Percentiles rank a stretch among this genome's conserved stretches.
Conservation (phyloP, 2,329 filamentous ascomycete species). For the Beauveria pseudobassiana region DNA sequence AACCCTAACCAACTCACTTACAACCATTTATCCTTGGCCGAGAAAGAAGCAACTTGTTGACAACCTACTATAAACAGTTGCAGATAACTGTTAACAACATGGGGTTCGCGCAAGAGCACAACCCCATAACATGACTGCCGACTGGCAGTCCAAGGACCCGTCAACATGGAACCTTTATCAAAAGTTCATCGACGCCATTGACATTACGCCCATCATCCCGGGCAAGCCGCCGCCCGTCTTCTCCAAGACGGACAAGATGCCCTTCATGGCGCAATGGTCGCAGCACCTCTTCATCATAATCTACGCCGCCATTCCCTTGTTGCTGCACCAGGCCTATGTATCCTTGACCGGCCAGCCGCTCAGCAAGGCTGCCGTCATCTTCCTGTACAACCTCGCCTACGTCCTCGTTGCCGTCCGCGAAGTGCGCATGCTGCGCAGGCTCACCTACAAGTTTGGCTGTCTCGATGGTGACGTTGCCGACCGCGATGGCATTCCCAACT, state of each 20-base stretch:
- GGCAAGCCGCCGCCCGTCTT: constrained; percentile 20
- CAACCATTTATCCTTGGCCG: neutral
- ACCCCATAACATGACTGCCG: constrained; percentile 18
- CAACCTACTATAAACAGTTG: neutral
- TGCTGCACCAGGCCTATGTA: constrained; percentile 18
- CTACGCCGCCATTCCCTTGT: constrained; percentile 20
- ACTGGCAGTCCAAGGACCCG: constrained; percentile 16
- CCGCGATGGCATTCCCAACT: constrained; percentile 28
- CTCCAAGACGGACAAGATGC: constrained; percentile 26
- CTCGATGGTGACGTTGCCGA: constrained; percentile 22
- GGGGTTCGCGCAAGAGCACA: constrained; percentile 11
- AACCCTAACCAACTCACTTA: neutral
- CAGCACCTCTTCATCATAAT: constrained; percentile 26
- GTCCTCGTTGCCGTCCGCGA: constrained; percentile 23
- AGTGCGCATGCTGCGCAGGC: constrained; percentile 21
- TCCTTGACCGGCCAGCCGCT: constrained; percentile 13
- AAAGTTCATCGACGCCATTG: constrained; percentile 13
- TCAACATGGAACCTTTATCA: constrained; percentile 16
- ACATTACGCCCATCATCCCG: constrained; percentile 15
- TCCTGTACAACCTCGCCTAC: constrained; percentile 24
- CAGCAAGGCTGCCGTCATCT: constrained; percentile 8
- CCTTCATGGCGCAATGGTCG: constrained; percentile 22
- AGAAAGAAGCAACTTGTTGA: neutral
- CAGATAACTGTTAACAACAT: constrained; percentile 5
- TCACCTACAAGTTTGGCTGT: constrained; percentile 25